Evolutionary conservation across 1,284 basidiomycete species (phyloP).

Genomic region (Pisolithus thermaeus): DNA sequence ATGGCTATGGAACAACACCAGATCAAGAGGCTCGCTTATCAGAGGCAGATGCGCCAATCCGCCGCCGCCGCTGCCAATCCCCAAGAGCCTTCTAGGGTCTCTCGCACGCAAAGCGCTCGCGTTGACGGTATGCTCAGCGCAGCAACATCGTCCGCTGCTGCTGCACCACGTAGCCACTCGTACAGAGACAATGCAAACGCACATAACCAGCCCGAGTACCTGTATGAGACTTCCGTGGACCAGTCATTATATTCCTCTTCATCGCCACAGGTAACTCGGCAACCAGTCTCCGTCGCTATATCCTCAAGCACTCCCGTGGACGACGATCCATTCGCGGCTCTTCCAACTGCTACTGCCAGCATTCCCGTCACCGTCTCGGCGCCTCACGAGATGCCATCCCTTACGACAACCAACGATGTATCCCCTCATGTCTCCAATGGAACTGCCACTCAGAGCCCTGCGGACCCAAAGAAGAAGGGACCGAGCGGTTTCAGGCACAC

Average conservation of each 20-base stretch:
- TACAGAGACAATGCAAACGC: slow-evolving; percentile 33
- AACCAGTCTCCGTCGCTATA: slow-evolving; percentile 40
- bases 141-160: slow-evolving; percentile 18
- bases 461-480: slow-evolving; percentile 37
- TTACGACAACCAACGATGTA: slow-evolving; percentile 18
- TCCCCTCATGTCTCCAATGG: slow-evolving; percentile 15
- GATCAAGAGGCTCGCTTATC: slow-evolving; percentile 75
- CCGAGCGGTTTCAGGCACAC: slow-evolving; percentile 63
- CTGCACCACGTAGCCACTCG: slow-evolving; percentile 30
- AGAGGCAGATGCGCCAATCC: slow-evolving; percentile 62
- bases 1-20: slow-evolving; percentile 82
- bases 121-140: slow-evolving; percentile 35
- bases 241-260: slow-evolving; percentile 38
- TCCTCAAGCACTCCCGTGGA: slow-evolving; percentile 37
- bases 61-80: slow-evolving; percentile 33
- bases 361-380: slow-evolving; percentile 29
- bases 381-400: slow-evolving; percentile 27
- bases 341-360: slow-evolving; percentile 28
- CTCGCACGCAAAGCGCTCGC: slow-evolving; percentile 41
- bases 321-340: slow-evolving; percentile 48
- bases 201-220: slow-evolving; percentile 39
- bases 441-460: slow-evolving; percentile 12
- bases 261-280: slow-evolving; percentile 30
- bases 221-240: slow-evolving; percentile 48
- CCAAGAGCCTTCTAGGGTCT: slow-evolving; percentile 31